Percentiles rank a stretch among this genome's conserved stretches.
phyloP scores from a whole-genome alignment of 345 rosid species.

The Eucalyptus curtisii region DNA sequence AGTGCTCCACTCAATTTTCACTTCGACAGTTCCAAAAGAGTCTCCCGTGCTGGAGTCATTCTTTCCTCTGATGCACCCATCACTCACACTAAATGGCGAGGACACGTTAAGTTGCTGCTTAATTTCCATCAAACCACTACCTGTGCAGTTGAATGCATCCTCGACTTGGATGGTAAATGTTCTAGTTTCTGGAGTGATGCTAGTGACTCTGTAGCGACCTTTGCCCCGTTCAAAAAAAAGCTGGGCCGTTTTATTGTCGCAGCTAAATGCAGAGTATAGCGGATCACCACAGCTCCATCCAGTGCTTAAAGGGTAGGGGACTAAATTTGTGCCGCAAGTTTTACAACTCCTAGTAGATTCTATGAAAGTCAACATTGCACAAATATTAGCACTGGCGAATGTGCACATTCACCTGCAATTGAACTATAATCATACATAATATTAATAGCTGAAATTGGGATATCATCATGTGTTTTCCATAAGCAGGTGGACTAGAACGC shows the following conservation, averaged over 20 bases:
- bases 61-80: no score
- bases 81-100: not conserved
- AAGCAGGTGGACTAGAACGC: not conserved
- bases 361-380: not conserved
- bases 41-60: no score
- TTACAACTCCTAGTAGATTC: not conserved
- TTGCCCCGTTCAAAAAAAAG: not conserved
- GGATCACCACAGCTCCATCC: conserved; percentile 9
- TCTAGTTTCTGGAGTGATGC: not conserved
- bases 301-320: conserved; percentile 8
- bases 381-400: no score
- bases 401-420: not conserved
- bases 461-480: not conserved
- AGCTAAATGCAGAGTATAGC: not conserved
- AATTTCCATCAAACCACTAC: not conserved
- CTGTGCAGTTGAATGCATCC: not conserved
- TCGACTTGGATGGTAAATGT: not conserved
- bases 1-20: no score
- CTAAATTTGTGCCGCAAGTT: not conserved
- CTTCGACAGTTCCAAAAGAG: no score
- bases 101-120: not conserved
- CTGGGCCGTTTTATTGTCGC: no score
- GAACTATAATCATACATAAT: not conserved
- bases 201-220: not conserved
- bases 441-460: not conserved